These are phyloP conservation scores for Taphrina betulina DNA, from an alignment of 1,139 yeast genomes.

Conservation along the genomic window DNA sequence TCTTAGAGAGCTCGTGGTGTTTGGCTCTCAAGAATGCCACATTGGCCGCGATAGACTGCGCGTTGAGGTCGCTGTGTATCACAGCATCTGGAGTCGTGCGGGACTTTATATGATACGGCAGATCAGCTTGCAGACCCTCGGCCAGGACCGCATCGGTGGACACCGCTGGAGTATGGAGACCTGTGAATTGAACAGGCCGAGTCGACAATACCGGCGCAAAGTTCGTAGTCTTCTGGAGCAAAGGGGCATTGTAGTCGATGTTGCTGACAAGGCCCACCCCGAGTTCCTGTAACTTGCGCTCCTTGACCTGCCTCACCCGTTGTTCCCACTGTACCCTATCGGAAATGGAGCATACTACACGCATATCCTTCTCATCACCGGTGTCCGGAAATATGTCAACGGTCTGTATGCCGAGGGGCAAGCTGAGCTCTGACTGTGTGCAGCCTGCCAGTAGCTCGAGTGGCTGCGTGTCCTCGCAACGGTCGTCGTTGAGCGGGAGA, in stretches of 20 bases:
- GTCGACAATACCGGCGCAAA: not conserved
- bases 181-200: slow-evolving; percentile 1
- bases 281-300: slow-evolving; percentile 14
- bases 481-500: slow-evolving; percentile 9
- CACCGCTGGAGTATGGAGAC: slow-evolving; percentile 28
- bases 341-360: slow-evolving; percentile 29
- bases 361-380: slow-evolving; percentile 28
- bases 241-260: not conserved
- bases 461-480: too few species aligned
- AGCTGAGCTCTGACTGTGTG: too few species aligned
- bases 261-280: slow-evolving; percentile 16
- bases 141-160: not conserved
- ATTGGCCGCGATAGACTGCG: slow-evolving; percentile 6
- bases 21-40: slow-evolving; percentile 13
- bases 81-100: too few species aligned
- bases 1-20: slow-evolving; percentile 16
- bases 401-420: not conserved
- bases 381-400: slow-evolving; percentile 11
- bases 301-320: slow-evolving; percentile 9
- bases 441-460: too few species aligned
- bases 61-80: not conserved
- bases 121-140: not conserved
- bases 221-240: not conserved
- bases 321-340: slow-evolving; percentile 28
- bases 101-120: not conserved